Conservation (phyloP, 805 yeast genomes). For the Saccharomyces jurei region DNA sequence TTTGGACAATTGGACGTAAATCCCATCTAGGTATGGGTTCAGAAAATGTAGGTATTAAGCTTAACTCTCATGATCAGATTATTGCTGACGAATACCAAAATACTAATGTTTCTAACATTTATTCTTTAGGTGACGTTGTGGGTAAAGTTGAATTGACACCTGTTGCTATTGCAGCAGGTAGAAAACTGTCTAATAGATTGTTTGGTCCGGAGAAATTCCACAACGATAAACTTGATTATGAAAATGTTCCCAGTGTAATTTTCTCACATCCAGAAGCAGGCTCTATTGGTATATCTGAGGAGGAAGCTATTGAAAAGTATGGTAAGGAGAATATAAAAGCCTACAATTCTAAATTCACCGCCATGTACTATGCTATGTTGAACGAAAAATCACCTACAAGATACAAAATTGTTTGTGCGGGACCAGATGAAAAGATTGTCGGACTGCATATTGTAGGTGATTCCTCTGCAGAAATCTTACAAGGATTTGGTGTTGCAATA, state of each 20-base stretch:
- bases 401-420: conserved; percentile 73
- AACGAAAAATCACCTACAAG: conserved; percentile 75
- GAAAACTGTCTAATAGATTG: conserved; percentile 83
- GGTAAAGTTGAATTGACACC: conserved; percentile 94
- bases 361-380: conserved; percentile 90
- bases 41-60: conserved; percentile 64
- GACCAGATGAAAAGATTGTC: conserved; percentile 83
- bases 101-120: conserved; percentile 62
- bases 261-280: conserved; percentile 98
- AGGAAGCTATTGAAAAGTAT: conserved; percentile 65
- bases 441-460: conserved; percentile 95
- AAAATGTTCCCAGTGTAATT: conserved; percentile 88
- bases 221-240: conserved; percentile 74
- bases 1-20: conserved; percentile 93
- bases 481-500: conserved; percentile 96
- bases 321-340: conserved; percentile 76
- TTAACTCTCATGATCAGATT: conserved; percentile 53
- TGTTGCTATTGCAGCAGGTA: conserved; percentile 97
- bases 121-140: conserved; percentile 88
- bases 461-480: conserved; percentile 81
- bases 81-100: conserved; percentile 83
- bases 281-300: conserved; percentile 78
- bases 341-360: conserved; percentile 74
- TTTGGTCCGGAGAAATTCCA: conserved; percentile 72
- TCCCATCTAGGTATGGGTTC: conserved; percentile 68